These are phyloP conservation scores for Leptodontidium sp. DNA, from an alignment of 2,329 filamentous ascomycete genomes.

Conservation along the genomic window DNA sequence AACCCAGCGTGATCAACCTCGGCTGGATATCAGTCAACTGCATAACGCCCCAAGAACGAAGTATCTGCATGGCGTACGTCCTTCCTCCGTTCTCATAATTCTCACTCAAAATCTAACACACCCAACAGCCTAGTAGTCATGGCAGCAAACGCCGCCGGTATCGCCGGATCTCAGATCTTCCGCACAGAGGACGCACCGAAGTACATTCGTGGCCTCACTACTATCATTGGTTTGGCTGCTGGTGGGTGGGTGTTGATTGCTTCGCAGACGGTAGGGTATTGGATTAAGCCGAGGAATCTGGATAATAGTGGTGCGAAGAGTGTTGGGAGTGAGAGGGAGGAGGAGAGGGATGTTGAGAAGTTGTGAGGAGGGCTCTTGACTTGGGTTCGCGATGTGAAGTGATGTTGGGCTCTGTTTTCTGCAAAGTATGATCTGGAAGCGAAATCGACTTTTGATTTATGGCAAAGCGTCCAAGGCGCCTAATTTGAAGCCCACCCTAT, in stretches of 20 bases:
- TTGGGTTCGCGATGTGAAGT: background rate
- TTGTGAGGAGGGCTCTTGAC: background rate
- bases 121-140: constrained; percentile 44
- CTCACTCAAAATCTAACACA: constrained; percentile 25
- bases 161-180: constrained; percentile 44
- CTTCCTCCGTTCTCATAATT: constrained; percentile 6
- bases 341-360: constrained; percentile 14
- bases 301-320: constrained; percentile 12
- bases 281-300: constrained; percentile 3
- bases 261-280: constrained; percentile 4
- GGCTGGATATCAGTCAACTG: constrained; percentile 46
- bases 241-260: constrained; percentile 11
- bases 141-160: constrained; percentile 42
- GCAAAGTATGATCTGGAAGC: background rate
- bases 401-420: background rate
- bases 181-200: constrained; percentile 43
- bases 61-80: constrained; percentile 43
- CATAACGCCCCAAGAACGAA: constrained; percentile 42
- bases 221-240: constrained; percentile 20
- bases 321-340: constrained; percentile 2
- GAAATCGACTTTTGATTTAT: background rate
- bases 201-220: constrained; percentile 31
- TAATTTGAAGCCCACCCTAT: no score
- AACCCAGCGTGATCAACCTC: constrained; percentile 38
- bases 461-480: background rate